Conservation (phyloP, 768 basidiomycete genomes). For the Russula emetica region DNA sequence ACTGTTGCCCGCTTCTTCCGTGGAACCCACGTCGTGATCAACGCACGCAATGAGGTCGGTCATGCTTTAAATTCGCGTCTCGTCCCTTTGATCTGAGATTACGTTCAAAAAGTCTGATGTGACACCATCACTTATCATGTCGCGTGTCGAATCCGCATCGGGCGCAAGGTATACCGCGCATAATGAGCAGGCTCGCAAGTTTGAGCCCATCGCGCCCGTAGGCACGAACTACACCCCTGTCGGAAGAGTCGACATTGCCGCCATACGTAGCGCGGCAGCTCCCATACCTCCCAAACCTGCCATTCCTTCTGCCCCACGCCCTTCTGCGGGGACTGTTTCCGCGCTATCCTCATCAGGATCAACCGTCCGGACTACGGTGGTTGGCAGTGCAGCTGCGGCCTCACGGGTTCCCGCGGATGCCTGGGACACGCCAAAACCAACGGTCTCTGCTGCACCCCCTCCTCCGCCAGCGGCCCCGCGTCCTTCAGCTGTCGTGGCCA, state of each 20-base stretch:
- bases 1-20: slow-evolving; percentile 77
- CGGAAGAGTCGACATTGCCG: slow-evolving; percentile 66
- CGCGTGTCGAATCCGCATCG: slow-evolving; percentile 80
- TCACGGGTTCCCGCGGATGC: slow-evolving; percentile 46
- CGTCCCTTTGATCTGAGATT: neutral
- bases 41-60: slow-evolving; percentile 77
- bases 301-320: slow-evolving; percentile 38
- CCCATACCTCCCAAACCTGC: slow-evolving; percentile 24
- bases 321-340: slow-evolving; percentile 37
- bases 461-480: slow-evolving; percentile 36
- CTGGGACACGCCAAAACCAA: slow-evolving; percentile 54
- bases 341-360: slow-evolving; percentile 41
- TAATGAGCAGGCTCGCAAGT: slow-evolving; percentile 65
- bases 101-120: slow-evolving; percentile 69
- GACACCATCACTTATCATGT: slow-evolving; percentile 72
- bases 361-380: slow-evolving; percentile 24
- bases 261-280: slow-evolving; percentile 38
- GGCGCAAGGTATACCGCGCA: slow-evolving; percentile 89
- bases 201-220: slow-evolving; percentile 77
- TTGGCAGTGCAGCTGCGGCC: slow-evolving; percentile 37
- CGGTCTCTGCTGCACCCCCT: slow-evolving; percentile 33
- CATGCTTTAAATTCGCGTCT: neutral
- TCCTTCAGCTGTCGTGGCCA: slow-evolving; percentile 36
- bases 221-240: slow-evolving; percentile 74
- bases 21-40: slow-evolving; percentile 82